Evolutionary conservation across 495 filamentous ascomycete species (phyloP), one percentile per base, ranked within the genome.

Genomic region (Xylaria acuta): DNA sequence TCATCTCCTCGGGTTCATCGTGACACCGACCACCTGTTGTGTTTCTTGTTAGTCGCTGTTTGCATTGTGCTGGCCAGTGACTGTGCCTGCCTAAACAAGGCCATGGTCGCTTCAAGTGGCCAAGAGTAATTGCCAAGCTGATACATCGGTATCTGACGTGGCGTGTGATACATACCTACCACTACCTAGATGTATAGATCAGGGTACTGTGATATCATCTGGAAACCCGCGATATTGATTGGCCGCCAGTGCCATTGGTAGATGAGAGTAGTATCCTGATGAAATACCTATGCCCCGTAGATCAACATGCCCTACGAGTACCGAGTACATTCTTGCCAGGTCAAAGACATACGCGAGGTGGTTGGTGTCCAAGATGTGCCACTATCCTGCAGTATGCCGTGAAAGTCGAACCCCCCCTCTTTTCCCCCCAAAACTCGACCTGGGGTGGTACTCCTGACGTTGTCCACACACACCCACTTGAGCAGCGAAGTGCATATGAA

Each of bases 51-150:
- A 34, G 68, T 22, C 49, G 58, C 30, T 8, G 43, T 62, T 49
- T 51, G 68, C 59, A 34, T 49, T 71, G 69, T n/a, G 59, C 30
- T 71, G 69, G 69, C 47, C 32, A 36, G 32, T 71, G 60, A 45
- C 43, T 25, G 30, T 64, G 60, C 47, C 60, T 32, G 54, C 58
- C 32, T 38, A 27, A 62, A 49, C 1, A 32, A 51, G 1, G 14
- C 69, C 38, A 63, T 47, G 32, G 41, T 20, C 22, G 9, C 18
- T 43, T 34, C 2, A 36, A 59, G 25, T 60, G 36, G 38, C n/a
- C n/a, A 1, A 22, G 14, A 53, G 22, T 27, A 45, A 45, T 43
- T 59, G 47, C 58, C 63, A 72, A 60, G 34, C 32, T 66, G 70
- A 51, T 59, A 59, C n/a, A 60, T 18, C 25, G 30, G 20, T 41